These are phyloP conservation scores for Ganoderma meredithae DNA, from an alignment of 1,284 basidiomycete genomes.

Conservation along the genomic window DNA sequence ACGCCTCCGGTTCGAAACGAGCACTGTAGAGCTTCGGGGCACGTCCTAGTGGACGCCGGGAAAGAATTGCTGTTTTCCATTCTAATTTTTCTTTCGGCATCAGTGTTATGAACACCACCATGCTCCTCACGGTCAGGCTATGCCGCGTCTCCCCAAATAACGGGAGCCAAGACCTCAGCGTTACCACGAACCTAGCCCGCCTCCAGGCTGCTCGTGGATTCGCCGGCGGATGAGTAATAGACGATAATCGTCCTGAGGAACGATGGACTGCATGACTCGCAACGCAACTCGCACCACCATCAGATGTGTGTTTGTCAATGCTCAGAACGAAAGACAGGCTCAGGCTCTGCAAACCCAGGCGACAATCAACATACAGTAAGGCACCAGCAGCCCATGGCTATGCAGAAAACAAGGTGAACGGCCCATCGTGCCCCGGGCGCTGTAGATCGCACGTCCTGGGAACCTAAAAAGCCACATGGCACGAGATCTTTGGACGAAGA, in stretches of 20 bases:
- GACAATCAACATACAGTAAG: constrained; percentile 1
- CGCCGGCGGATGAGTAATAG: neutral
- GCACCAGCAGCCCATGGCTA: neutral
- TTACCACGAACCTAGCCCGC: neutral
- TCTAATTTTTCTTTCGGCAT: neutral
- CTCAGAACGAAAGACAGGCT: neutral
- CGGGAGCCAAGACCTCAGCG: neutral
- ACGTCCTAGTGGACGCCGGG: neutral
- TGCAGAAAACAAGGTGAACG: constrained; percentile 6
- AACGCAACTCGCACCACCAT: neutral
- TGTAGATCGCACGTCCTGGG: neutral
- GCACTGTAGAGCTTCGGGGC: neutral
- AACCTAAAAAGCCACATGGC: neutral
- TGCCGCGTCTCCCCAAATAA: neutral
- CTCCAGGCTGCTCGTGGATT: neutral
- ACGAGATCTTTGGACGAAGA: neutral
- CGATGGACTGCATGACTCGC: neutral
- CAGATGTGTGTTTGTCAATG: neutral
- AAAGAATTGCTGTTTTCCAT: neutral
- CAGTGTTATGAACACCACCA: neutral
- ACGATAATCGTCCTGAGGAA: neutral
- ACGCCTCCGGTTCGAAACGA: neutral
- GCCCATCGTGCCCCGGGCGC: neutral
- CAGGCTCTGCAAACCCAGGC: neutral
- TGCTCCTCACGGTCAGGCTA: neutral